Conservation (phyloP, 768 basidiomycete species). For the Suillus variegatus region DNA sequence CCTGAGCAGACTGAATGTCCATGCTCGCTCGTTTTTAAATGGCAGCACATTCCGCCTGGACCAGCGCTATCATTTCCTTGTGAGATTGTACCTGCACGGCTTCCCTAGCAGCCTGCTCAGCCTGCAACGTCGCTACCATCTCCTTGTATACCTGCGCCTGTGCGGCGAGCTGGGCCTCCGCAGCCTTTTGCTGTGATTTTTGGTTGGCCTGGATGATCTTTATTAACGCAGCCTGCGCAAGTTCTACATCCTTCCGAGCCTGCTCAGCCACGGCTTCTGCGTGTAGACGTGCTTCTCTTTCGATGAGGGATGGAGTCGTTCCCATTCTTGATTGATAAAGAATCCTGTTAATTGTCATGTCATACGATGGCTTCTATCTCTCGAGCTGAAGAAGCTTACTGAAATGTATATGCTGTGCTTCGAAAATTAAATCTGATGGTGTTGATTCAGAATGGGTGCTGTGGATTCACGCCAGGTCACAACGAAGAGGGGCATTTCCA, state of each 20-base stretch:
- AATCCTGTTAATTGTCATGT: not conserved
- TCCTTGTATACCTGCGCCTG: not conserved
- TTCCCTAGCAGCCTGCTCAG: not conserved
- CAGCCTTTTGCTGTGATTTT: not conserved
- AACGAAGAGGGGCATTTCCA: not conserved
- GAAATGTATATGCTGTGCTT: not conserved
- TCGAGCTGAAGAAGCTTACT: not conserved
- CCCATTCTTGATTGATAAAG: not conserved
- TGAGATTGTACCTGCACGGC: too few species aligned
- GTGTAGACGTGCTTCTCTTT: not conserved
- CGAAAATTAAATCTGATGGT: not conserved
- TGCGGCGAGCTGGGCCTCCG: not conserved
- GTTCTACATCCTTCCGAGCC: conserved; percentile 1
- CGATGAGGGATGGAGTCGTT: not conserved
- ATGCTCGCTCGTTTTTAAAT: conserved; percentile 13
- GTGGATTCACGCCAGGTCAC: not conserved
- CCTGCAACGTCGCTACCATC: not conserved
- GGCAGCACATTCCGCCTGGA: not conserved
- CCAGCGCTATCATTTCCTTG: too few species aligned
- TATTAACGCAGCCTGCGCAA: not conserved
- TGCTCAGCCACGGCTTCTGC: conserved; percentile 9
- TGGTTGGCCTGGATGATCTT: not conserved
- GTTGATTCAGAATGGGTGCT: not conserved
- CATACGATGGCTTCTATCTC: not conserved
- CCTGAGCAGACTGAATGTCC: conserved; percentile 14